phyloP scores from a whole-genome alignment of 192 early-diverging fungal genomes.

The Piromyces finnis region DNA sequence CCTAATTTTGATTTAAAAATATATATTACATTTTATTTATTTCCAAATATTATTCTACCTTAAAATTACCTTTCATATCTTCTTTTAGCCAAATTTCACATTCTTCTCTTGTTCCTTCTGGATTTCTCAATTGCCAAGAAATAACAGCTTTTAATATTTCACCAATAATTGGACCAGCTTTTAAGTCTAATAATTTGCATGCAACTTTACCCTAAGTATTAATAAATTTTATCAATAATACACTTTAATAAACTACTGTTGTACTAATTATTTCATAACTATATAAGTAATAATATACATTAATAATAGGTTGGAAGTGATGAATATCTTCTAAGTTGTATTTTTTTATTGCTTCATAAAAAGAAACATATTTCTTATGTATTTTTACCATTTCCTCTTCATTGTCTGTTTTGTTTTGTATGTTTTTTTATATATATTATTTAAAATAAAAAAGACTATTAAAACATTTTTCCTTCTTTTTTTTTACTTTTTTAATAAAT shows the following conservation, averaged over 20 bases:
- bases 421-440: too few relatives aligned
- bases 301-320: conserved; percentile 16
- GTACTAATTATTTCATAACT: too few relatives aligned
- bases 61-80: too few relatives aligned
- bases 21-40: too few relatives aligned
- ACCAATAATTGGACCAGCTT: conserved; percentile 51
- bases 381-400: background rate
- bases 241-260: too few relatives aligned
- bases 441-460: too few relatives aligned
- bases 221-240: too few relatives aligned
- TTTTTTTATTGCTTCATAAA: background rate
- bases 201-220: conserved; percentile 59
- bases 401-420: too few relatives aligned
- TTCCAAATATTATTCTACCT: too few relatives aligned
- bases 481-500: too few relatives aligned
- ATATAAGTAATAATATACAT: conserved; percentile 2
- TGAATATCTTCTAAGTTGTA: conserved; percentile 9
- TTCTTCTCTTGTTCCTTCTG: conserved; percentile 33
- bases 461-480: too few relatives aligned
- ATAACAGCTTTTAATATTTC: conserved; percentile 46
- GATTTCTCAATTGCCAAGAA: conserved; percentile 67
- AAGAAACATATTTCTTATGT: conserved; percentile 11
- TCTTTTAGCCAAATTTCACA: conserved; percentile 18
- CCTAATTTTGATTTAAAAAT: too few relatives aligned
- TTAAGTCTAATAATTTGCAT: conserved; percentile 35